Evolutionary conservation across 2,329 filamentous ascomycete genomes (phyloP).

Genomic region (Aureobasidium sp.): DNA sequence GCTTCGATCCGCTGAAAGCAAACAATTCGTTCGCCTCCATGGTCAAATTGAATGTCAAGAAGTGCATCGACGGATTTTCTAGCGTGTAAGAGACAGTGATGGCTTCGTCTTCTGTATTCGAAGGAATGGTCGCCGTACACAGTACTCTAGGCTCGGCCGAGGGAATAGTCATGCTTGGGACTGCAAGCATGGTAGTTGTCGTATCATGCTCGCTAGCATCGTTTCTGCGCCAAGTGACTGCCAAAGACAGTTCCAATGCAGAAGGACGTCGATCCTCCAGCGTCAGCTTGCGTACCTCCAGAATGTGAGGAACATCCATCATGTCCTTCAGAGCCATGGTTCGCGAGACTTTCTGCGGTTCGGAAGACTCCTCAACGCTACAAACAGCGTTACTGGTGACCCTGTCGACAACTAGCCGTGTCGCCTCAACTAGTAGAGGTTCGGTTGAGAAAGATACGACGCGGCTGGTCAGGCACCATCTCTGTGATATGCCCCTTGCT

Average conservation of each 20-base stretch:
- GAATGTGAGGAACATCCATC: constrained; percentile 63
- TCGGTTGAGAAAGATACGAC: constrained; percentile 70
- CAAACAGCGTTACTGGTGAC: constrained; percentile 59
- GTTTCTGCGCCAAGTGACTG: constrained; percentile 68
- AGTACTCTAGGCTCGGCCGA: constrained; percentile 83
- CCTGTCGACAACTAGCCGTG: constrained; percentile 56
- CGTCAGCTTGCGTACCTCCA: constrained; percentile 67
- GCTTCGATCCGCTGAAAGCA: constrained; percentile 84
- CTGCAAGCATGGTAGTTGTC: constrained; percentile 60
- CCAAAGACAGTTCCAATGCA: constrained; percentile 65
- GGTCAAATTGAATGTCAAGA: constrained; percentile 81
- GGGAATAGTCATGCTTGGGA: constrained; percentile 74
- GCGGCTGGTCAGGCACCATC: constrained; percentile 69
- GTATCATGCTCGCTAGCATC: constrained; percentile 23
- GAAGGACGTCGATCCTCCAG: constrained; percentile 77
- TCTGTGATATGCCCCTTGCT: constrained; percentile 61
- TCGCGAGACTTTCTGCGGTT: neutral
- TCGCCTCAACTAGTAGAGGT: constrained; percentile 53
- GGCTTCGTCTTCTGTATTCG: constrained; percentile 1
- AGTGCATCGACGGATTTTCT: constrained; percentile 91
- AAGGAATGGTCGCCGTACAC: constrained; percentile 35
- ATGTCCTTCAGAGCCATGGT: neutral
- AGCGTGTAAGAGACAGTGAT: constrained; percentile 54
- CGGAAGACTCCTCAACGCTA: constrained; percentile 16
- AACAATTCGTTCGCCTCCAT: constrained; percentile 94